phyloP scores from a whole-genome alignment of 805 yeast genomes.

The Yamadazyma takamatsuzukensis region DNA sequence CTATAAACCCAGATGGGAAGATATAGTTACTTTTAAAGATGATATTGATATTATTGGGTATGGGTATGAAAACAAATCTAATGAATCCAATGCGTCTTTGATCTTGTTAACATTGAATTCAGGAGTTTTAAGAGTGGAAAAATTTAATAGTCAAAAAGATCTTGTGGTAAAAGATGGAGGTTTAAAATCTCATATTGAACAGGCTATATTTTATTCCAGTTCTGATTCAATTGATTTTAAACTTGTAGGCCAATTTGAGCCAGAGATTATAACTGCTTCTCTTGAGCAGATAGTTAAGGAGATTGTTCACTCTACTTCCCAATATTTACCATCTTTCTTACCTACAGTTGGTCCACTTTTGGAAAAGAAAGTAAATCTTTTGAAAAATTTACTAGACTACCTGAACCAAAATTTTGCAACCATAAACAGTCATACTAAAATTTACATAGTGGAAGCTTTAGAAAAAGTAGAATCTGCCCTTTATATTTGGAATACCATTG shows the following conservation, averaged over 20 bases:
- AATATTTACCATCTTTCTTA: constrained; percentile 51
- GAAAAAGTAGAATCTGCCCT: constrained; percentile 44
- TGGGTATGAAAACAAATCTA: constrained; percentile 46
- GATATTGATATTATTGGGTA: constrained; percentile 54
- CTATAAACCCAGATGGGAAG: constrained; percentile 72
- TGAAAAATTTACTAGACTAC: constrained; percentile 44
- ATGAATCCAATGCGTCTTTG: constrained; percentile 41
- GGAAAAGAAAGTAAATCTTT: constrained; percentile 43
- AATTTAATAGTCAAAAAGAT: constrained; percentile 27
- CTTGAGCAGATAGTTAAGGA: constrained; percentile 49
- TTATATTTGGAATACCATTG: constrained; percentile 20
- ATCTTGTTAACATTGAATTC: constrained; percentile 46
- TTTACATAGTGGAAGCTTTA: constrained; percentile 27
- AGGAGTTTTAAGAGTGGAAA: constrained; percentile 62
- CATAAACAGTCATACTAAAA: constrained; percentile 34
- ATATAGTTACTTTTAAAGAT: constrained; percentile 56
- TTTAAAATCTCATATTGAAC: constrained; percentile 74
- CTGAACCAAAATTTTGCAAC: constrained; percentile 42
- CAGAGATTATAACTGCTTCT: constrained; percentile 27
- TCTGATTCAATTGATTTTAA: constrained; percentile 44
- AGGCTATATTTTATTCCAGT: constrained; percentile 68
- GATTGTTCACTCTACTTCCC: constrained; percentile 52
- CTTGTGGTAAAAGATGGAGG: constrained; percentile 21
- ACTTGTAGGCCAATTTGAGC: constrained; percentile 23
- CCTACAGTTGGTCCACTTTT: constrained; percentile 53